phyloP scores from a whole-genome alignment of 228 moss, liverwort and hornwort species.

The Sphagnum fallax region DNA sequence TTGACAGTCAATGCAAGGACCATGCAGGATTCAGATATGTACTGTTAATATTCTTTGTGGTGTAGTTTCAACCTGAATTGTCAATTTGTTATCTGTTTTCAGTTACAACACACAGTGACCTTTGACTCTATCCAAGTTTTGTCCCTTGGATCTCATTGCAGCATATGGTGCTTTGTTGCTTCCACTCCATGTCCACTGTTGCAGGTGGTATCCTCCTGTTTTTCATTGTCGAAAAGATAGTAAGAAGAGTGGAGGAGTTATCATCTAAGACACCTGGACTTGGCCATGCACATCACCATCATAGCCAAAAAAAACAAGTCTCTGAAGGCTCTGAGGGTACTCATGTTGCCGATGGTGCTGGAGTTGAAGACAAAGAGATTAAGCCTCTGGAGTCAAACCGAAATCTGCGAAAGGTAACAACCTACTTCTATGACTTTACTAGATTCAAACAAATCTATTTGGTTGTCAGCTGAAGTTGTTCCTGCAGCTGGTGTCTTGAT shows the following conservation, averaged over 20 bases:
- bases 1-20: too few species aligned
- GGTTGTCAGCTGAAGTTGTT: neutral
- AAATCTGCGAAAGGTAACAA: constrained; percentile 23
- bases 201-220: constrained; percentile 86
- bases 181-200: neutral
- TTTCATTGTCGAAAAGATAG: constrained; percentile 87
- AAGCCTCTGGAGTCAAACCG: constrained; percentile 35
- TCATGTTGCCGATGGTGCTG: constrained; percentile 18
- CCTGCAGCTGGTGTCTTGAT: neutral
- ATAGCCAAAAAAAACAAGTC: constrained; percentile 22
- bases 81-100: too few species aligned
- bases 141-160: too few species aligned
- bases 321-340: constrained; percentile 15
- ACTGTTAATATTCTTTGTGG: too few species aligned
- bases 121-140: too few species aligned
- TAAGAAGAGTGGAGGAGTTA: constrained; percentile 70
- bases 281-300: constrained; percentile 54
- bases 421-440: neutral
- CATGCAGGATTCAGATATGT: too few species aligned
- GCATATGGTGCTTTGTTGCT: too few species aligned
- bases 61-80: too few species aligned
- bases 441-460: neutral
- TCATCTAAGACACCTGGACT: constrained; percentile 24
- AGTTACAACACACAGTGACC: too few species aligned
- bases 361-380: constrained; percentile 19